Conservation (phyloP, 164 flowering plant genomes). For the Echeveria elegans region DNA sequence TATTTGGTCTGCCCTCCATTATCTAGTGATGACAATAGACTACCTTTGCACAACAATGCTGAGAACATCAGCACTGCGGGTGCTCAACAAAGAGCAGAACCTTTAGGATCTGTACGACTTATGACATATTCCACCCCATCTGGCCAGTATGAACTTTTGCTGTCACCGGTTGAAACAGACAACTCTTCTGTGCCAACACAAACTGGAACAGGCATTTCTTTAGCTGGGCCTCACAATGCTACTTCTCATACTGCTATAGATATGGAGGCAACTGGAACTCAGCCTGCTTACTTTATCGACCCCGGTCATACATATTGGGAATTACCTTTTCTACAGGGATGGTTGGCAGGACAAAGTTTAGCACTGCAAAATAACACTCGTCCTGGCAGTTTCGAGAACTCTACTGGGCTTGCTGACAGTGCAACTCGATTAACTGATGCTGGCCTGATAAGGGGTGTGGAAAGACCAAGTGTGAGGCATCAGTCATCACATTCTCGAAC, state of each 20-base stretch:
- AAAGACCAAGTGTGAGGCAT: slow-evolving; percentile 44
- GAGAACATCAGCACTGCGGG: slow-evolving; percentile 21
- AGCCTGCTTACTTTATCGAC: slow-evolving; percentile 30
- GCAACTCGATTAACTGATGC: not conserved
- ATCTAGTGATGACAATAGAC: slow-evolving; percentile 39
- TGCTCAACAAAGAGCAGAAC: slow-evolving; percentile 32
- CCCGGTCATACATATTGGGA: slow-evolving; percentile 72
- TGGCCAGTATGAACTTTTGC: slow-evolving; percentile 49
- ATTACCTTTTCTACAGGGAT: slow-evolving; percentile 83
- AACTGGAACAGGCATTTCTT: slow-evolving; percentile 16
- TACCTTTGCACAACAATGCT: slow-evolving; percentile 28
- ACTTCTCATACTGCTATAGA: slow-evolving; percentile 35
- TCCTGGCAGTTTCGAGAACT: slow-evolving; percentile 15
- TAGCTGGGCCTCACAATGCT: slow-evolving; percentile 30
- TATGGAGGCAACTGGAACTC: slow-evolving; percentile 37
- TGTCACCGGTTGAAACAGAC: slow-evolving; percentile 52
- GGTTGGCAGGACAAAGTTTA: slow-evolving; percentile 87
- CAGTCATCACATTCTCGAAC: slow-evolving; percentile 40
- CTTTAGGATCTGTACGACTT: slow-evolving; percentile 50
- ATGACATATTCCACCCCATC: slow-evolving; percentile 42
- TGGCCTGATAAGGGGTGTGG: slow-evolving; percentile 27
- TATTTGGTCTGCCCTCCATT: slow-evolving; percentile 51
- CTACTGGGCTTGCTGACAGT: not conserved
- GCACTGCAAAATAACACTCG: slow-evolving; percentile 35
- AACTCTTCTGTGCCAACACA: slow-evolving; percentile 32